Conservation (phyloP, 2,329 filamentous ascomycete species). For the Arthrobotrys sinensis region DNA sequence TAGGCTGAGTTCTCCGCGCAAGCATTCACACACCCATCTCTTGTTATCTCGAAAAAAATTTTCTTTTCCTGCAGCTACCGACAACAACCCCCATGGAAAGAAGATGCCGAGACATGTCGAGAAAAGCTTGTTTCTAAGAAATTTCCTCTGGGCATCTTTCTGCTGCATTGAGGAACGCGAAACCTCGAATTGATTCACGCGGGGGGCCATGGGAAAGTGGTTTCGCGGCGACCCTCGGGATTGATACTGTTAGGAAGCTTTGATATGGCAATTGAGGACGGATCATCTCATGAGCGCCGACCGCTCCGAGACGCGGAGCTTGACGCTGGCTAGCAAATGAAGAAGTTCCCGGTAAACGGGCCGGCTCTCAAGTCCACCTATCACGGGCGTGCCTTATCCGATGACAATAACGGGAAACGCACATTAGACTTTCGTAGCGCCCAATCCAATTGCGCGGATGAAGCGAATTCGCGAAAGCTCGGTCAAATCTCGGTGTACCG, state of each 20-base stretch:
- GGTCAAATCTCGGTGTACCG: slow-evolving; percentile 59
- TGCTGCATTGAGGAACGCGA: slow-evolving; percentile 14
- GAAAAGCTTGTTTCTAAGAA: slow-evolving; percentile 60
- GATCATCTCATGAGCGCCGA: slow-evolving; percentile 21
- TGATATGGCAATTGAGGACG: slow-evolving; percentile 6
- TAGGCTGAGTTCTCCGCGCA: slow-evolving; percentile 1
- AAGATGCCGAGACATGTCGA: slow-evolving; percentile 61
- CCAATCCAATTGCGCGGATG: slow-evolving; percentile 24
- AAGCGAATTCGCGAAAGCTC: slow-evolving; percentile 42
- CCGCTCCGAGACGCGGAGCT: slow-evolving; percentile 51
- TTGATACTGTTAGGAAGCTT: slow-evolving; percentile 11
- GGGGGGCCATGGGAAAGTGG: slow-evolving; percentile 5
- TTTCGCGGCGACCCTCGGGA: slow-evolving; percentile 25
- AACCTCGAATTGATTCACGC: slow-evolving; percentile 14
- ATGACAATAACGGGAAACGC: slow-evolving; percentile 38
- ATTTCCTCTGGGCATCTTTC: slow-evolving; percentile 21
- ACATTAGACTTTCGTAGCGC: slow-evolving; percentile 48
- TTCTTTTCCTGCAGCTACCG: slow-evolving; percentile 27
- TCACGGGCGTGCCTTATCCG: slow-evolving; percentile 59
- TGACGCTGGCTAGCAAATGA: slow-evolving; percentile 29
- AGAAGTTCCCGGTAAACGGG: slow-evolving; percentile 38
- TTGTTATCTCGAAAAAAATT: slow-evolving; percentile 20
- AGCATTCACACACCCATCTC: slow-evolving; percentile 16
- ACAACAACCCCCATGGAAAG: slow-evolving; percentile 46
- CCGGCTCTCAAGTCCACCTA: slow-evolving; percentile 54